Conservation (phyloP, 179 eudicot genomes). For the Patellifolia procumbens region DNA sequence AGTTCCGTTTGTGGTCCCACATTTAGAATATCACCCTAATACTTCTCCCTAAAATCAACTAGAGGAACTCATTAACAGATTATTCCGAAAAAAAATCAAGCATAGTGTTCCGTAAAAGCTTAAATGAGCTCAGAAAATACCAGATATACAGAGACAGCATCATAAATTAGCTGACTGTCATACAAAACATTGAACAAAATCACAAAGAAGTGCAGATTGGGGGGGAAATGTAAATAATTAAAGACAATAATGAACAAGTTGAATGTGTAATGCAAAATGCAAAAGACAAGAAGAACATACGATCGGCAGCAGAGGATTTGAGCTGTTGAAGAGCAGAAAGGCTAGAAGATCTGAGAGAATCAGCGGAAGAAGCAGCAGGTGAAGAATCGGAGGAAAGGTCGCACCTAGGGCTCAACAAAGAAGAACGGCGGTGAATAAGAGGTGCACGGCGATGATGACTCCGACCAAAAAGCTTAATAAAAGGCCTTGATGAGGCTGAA, state of each 20-base stretch:
- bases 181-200: background rate
- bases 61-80: no score
- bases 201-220: background rate
- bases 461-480: no score
- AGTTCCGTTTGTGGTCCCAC: no score
- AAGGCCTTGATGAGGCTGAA: no score
- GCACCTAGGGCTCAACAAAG: constrained; percentile 37
- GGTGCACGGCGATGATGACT: constrained; percentile 18
- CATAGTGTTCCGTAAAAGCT: background rate
- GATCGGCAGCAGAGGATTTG: constrained; percentile 86
- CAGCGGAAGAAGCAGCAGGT: constrained; percentile 5
- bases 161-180: background rate
- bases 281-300: constrained; percentile 40
- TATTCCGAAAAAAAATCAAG: background rate
- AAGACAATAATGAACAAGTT: no score
- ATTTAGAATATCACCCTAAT: no score
- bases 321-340: constrained; percentile 84
- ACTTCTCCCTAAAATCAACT: no score
- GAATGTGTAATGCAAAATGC: no score
- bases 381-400: constrained; percentile 39
- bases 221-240: no score
- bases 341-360: constrained; percentile 51
- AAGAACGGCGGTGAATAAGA: constrained; percentile 25
- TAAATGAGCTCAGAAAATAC: background rate
- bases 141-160: no score